A percentile compares a stretch with the other conserved stretches of the same genome.
phyloP scores from a whole-genome alignment of 352 stramenopile species.

The Aphanomyces euteiches region DNA sequence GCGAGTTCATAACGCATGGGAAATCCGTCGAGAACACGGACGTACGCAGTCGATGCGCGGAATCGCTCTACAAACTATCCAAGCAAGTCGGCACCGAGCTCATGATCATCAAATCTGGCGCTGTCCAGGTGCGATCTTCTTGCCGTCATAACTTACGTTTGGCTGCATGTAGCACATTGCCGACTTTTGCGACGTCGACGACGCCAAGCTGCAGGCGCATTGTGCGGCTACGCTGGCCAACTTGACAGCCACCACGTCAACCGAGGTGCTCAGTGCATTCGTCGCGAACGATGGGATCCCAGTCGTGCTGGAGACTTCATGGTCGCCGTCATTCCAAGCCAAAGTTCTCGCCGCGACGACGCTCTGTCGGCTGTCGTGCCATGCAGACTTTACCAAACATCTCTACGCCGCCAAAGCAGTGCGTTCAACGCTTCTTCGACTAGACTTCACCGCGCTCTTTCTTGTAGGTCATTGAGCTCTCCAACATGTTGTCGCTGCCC shows the following conservation, averaged over 20 bases:
- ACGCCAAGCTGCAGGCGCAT: slow-evolving; percentile 51
- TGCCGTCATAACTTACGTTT: neutral
- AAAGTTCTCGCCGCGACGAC: slow-evolving; percentile 66
- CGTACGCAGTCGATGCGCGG: slow-evolving; percentile 56
- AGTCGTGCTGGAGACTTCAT: slow-evolving; percentile 64
- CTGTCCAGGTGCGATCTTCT: slow-evolving; percentile 39
- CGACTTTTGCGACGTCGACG: slow-evolving; percentile 64
- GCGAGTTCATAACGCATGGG: neutral
- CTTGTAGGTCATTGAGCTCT: slow-evolving; percentile 55
- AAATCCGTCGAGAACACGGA: slow-evolving; percentile 45
- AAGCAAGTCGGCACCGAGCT: slow-evolving; percentile 52
- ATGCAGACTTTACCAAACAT: slow-evolving; percentile 35
- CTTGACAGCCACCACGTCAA: slow-evolving; percentile 43
- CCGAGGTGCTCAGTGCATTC: slow-evolving; percentile 46
- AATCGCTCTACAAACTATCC: slow-evolving; percentile 77
- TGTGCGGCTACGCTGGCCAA: slow-evolving; percentile 64
- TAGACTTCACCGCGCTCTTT: slow-evolving; percentile 30
- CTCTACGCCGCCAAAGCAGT: slow-evolving; percentile 24
- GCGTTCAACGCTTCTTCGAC: neutral
- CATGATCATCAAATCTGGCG: slow-evolving; percentile 57
- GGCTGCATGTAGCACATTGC: slow-evolving; percentile 42
- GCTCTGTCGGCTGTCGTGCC: slow-evolving; percentile 54
- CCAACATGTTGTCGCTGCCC: slow-evolving; percentile 61
- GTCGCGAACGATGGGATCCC: slow-evolving; percentile 49
- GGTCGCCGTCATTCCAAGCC: slow-evolving; percentile 57